These are phyloP conservation scores for Gypsophila paniculata DNA, from an alignment of 179 eudicot genomes.

Conservation along the genomic window DNA sequence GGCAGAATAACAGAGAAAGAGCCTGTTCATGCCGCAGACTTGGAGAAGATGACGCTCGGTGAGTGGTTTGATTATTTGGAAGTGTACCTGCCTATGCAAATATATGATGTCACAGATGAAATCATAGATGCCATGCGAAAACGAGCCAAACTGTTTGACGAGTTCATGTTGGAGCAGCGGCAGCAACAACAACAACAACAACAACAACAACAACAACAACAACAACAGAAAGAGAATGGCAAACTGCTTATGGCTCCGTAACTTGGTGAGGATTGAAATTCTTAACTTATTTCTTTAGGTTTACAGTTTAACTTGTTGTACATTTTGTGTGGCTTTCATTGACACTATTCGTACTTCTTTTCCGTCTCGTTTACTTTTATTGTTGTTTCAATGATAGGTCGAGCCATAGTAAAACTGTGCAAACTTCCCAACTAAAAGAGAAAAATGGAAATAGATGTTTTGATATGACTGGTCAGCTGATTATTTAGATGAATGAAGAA, in stretches of 20 bases:
- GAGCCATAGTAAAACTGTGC: too few relatives aligned
- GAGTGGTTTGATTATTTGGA: constrained; percentile 72
- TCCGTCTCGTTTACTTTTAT: not conserved
- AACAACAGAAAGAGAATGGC: constrained; percentile 31
- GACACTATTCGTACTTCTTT: too few relatives aligned
- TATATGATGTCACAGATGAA: constrained; percentile 45
- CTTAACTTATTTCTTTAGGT: not conserved
- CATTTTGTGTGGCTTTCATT: not conserved
- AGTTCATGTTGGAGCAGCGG: constrained; percentile 55
- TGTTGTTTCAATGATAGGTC: too few relatives aligned
- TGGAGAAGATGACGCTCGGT: constrained; percentile 67
- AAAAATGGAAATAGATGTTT: too few relatives aligned
- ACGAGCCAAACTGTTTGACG: constrained; percentile 45
- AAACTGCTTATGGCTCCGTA: constrained; percentile 22
- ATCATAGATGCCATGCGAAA: constrained; percentile 47
- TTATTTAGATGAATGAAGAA: too few relatives aligned
- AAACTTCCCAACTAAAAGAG: too few relatives aligned
- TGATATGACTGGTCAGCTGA: too few relatives aligned
- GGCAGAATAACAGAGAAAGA: constrained; percentile 7
- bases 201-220: too few relatives aligned
- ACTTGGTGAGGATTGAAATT: constrained; percentile 7
- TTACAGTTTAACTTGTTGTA: not conserved
- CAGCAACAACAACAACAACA: too few relatives aligned
- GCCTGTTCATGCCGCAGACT: constrained; percentile 31
- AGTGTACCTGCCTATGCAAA: constrained; percentile 53